Conservation (phyloP, 164 flowering plant genomes). For the Malania oleifera region DNA sequence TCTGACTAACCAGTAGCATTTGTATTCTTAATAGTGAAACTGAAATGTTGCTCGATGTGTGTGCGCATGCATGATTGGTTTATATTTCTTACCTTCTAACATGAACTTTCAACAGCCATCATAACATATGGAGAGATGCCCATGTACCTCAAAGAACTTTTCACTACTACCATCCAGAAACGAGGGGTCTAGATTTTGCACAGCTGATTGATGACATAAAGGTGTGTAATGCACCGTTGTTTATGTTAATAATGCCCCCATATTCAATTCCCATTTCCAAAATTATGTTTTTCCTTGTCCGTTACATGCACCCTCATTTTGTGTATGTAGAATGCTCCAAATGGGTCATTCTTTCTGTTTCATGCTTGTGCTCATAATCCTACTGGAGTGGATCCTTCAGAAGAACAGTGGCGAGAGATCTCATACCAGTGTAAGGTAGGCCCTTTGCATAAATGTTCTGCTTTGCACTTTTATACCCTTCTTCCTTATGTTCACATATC, state of each 20-base stretch:
- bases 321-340: conserved; percentile 80
- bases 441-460: neutral
- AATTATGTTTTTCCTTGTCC: neutral
- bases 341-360: conserved; percentile 87
- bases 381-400: conserved; percentile 97
- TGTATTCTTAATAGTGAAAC: neutral
- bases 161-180: conserved; percentile 83
- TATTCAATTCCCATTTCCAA: neutral
- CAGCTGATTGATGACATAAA: conserved; percentile 79
- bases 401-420: conserved; percentile 92
- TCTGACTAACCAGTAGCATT: neutral
- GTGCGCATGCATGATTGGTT: neutral
- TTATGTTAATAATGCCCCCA: neutral
- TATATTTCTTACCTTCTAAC: conserved; percentile 10
- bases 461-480: neutral
- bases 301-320: neutral
- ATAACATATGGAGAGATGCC: conserved; percentile 98
- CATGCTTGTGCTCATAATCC: conserved; percentile 99
- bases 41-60: neutral
- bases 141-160: conserved; percentile 72
- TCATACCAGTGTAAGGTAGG: conserved; percentile 74
- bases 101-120: conserved; percentile 53
- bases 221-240: conserved; percentile 29
- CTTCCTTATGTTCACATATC: neutral
- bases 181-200: conserved; percentile 80